phyloP scores from a whole-genome alignment of 225 moss, liverwort and hornwort genomes.

The Marchantia paleacea region DNA sequence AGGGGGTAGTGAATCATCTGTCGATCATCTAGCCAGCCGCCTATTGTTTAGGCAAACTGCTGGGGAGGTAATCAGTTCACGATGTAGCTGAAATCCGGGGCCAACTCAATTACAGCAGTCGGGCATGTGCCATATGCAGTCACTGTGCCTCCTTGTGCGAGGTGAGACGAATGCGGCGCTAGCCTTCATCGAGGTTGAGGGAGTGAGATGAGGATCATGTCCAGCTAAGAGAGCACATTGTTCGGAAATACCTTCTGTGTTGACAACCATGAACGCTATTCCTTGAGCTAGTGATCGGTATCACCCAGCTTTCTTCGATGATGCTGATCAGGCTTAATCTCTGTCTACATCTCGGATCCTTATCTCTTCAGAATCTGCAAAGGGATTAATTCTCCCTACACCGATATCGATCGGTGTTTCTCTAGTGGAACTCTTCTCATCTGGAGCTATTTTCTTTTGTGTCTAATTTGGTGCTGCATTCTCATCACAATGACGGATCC shows the following conservation, averaged over 20 bases:
- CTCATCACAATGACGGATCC: constrained; percentile 3
- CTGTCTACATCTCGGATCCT: neutral
- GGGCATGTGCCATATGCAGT: neutral
- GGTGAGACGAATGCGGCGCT: neutral
- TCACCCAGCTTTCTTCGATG: neutral
- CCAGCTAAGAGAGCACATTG: neutral
- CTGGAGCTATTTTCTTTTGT: neutral
- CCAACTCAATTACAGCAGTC: neutral
- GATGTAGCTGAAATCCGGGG: neutral
- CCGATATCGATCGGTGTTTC: neutral
- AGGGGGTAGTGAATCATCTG: too few relatives aligned
- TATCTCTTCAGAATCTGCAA: neutral
- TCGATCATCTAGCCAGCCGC: too few relatives aligned
- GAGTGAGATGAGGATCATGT: neutral
- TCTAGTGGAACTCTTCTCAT: neutral
- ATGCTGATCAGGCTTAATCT: neutral
- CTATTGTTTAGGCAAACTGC: too few relatives aligned
- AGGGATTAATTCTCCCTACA: neutral
- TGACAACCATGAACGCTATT: neutral
- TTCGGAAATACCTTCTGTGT: neutral
- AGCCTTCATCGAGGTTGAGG: neutral
- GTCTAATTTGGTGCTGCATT: neutral
- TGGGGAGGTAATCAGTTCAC: too few relatives aligned
- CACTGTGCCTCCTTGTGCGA: neutral
- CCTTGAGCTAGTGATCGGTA: neutral